Conservation (phyloP, 2,329 filamentous ascomycete species). For the Sporothrix variecibatus region DNA sequence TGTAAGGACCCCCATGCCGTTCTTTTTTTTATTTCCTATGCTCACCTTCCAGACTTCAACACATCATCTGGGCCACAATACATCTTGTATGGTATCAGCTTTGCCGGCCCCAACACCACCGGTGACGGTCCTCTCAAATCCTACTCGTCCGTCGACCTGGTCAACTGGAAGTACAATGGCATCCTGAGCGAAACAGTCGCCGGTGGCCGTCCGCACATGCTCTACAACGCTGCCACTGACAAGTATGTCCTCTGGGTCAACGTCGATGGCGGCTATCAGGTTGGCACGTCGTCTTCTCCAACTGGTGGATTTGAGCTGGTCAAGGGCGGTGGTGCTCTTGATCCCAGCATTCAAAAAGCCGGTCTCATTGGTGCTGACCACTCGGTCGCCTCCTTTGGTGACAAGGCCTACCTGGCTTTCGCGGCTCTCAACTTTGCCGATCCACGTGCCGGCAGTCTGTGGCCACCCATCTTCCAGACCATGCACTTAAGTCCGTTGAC, state of each 20-base stretch:
- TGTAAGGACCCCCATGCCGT: background rate
- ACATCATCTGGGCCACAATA: background rate
- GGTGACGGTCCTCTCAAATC: constrained; percentile 3
- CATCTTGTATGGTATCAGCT: background rate
- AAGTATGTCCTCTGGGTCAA: background rate
- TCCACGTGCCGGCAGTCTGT: background rate
- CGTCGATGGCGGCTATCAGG: background rate
- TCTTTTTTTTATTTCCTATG: background rate
- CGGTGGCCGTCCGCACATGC: background rate
- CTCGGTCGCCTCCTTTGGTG: background rate
- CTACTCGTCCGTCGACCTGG: background rate
- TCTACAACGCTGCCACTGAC: background rate
- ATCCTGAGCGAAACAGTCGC: background rate
- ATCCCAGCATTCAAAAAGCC: background rate
- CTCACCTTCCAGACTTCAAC: background rate
- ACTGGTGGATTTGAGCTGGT: background rate
- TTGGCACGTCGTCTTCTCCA: background rate
- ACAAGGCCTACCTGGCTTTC: background rate
- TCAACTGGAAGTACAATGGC: constrained; percentile 14
- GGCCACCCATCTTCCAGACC: constrained; percentile 12
- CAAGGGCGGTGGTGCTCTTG: background rate
- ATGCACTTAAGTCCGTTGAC: background rate
- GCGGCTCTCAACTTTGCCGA: background rate
- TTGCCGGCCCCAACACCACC: background rate
- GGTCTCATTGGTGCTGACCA: background rate